Evolutionary conservation across 2,329 filamentous ascomycete genomes (phyloP).

Genomic region (Trichoderma arundinaceum): DNA sequence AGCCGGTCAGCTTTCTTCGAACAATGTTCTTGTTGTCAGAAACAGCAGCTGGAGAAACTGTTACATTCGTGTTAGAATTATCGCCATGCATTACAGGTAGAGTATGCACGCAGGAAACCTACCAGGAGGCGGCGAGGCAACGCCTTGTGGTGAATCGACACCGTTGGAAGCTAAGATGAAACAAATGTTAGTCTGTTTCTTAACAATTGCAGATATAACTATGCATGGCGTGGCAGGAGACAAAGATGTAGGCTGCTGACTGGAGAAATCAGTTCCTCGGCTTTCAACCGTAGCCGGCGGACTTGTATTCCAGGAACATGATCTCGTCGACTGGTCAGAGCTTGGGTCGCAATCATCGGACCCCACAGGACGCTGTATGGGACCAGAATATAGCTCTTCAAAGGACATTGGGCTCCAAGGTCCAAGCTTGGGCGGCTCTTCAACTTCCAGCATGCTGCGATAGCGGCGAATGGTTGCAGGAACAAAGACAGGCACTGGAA

Average conservation of each 20-base stretch:
- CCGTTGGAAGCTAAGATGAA: conserved; percentile 52
- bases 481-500: conserved; percentile 27
- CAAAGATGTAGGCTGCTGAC: conserved; percentile 44
- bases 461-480: conserved; percentile 44
- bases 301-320: conserved; percentile 9
- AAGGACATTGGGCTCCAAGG: conserved; percentile 53
- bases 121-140: conserved; percentile 50
- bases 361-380: conserved; percentile 19
- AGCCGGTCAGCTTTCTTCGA: conserved; percentile 95
- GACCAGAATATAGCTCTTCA: conserved; percentile 52
- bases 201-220: background rate
- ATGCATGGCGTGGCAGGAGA: conserved; percentile 22
- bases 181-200: conserved; percentile 45
- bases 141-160: conserved; percentile 52
- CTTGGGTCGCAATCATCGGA: conserved; percentile 11
- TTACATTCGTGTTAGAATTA: conserved; percentile 44
- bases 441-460: conserved; percentile 61
- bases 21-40: conserved; percentile 92
- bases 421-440: conserved; percentile 53
- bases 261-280: conserved; percentile 34
- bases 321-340: conserved; percentile 29
- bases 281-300: conserved; percentile 4
- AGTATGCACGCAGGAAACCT: conserved; percentile 38
- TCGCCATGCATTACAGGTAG: conserved; percentile 39
- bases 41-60: conserved; percentile 52